These are phyloP conservation scores for Russula sp. DNA, from an alignment of 768 basidiomycete species.

Conservation along the genomic window DNA sequence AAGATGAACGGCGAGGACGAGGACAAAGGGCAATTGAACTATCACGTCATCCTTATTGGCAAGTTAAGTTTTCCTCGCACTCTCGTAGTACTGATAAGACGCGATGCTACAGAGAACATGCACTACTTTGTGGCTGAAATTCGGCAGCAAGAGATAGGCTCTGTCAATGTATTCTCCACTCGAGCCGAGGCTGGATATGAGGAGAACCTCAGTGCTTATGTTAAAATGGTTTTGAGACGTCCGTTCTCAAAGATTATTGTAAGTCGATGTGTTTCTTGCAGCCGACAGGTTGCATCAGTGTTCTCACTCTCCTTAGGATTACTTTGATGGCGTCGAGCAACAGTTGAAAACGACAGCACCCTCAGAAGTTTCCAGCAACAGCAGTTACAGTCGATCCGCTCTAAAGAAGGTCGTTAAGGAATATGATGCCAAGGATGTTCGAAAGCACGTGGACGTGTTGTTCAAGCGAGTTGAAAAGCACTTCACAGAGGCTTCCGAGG, in stretches of 20 bases:
- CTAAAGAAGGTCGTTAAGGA: slow-evolving; percentile 86
- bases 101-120: slow-evolving; percentile 74
- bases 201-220: slow-evolving; percentile 81
- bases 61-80: slow-evolving; percentile 27
- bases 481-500: slow-evolving; percentile 77
- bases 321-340: slow-evolving; percentile 89
- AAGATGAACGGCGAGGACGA: slow-evolving; percentile 91
- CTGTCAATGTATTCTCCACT: slow-evolving; percentile 54
- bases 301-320: slow-evolving; percentile 53
- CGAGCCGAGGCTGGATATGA: slow-evolving; percentile 81
- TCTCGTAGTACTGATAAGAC: background rate
- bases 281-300: background rate
- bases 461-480: slow-evolving; percentile 95
- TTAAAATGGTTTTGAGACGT: slow-evolving; percentile 77
- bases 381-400: slow-evolving; percentile 64
- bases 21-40: slow-evolving; percentile 95
- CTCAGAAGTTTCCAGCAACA: slow-evolving; percentile 66
- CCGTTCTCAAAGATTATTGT: slow-evolving; percentile 82
- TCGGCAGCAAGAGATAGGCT: slow-evolving; percentile 56
- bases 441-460: slow-evolving; percentile 79
- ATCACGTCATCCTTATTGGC: slow-evolving; percentile 94
- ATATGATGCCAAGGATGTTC: slow-evolving; percentile 79
- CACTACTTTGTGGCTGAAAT: slow-evolving; percentile 86
- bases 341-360: slow-evolving; percentile 73
- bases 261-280: background rate